Conservation (phyloP, 176 grass and related monocot species). For the Carex myosuroides region DNA sequence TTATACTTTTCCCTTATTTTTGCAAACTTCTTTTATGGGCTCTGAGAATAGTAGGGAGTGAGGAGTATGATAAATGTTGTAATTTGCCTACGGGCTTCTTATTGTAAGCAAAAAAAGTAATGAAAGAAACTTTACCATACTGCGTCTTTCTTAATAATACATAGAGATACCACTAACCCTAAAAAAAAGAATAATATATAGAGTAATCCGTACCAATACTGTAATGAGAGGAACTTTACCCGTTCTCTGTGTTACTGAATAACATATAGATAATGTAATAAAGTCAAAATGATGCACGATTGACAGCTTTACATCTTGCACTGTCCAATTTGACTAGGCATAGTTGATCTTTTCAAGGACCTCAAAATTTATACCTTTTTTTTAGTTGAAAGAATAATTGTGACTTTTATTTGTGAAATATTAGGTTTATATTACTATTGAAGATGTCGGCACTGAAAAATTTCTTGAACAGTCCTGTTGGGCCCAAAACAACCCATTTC, state of each 20-base stretch:
- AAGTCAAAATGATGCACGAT: neutral
- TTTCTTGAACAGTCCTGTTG: slow-evolving; percentile 68
- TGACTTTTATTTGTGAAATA: neutral
- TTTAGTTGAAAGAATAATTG: neutral
- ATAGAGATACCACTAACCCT: too few species aligned
- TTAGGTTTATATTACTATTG: slow-evolving; percentile 10
- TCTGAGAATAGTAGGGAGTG: too few species aligned
- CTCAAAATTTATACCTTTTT: neutral
- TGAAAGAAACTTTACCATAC: neutral
- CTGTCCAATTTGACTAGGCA: neutral
- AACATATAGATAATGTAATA: neutral
- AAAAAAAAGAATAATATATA: neutral
- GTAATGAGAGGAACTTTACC: neutral
- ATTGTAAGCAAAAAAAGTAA: too few species aligned
- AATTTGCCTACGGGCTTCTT: too few species aligned
- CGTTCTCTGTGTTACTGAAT: neutral
- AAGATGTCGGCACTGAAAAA: slow-evolving; percentile 32
- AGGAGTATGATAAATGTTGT: too few species aligned
- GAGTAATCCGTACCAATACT: neutral
- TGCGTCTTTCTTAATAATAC: neutral
- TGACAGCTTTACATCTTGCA: neutral
- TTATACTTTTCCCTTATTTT: too few species aligned
- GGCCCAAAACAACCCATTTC: slow-evolving; percentile 80
- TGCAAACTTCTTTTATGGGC: too few species aligned
- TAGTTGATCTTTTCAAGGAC: neutral